phyloP scores from a whole-genome alignment of 2,329 filamentous ascomycete genomes.

The Ascochyta koolunga region DNA sequence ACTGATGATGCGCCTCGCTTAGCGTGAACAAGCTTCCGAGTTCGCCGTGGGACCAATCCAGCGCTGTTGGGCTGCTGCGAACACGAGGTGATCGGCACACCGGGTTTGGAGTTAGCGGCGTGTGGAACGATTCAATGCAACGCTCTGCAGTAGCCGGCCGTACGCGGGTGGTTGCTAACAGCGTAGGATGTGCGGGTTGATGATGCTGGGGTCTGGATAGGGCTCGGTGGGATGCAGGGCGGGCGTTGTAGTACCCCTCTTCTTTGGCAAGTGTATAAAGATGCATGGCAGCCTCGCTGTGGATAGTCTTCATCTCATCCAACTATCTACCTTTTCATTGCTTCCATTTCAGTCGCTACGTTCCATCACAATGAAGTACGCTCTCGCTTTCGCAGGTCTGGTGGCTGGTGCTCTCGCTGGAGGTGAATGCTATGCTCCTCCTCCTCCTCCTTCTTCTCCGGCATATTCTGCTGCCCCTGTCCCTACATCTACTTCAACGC shows the following conservation, averaged over 20 bases:
- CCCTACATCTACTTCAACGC: conserved; percentile 3
- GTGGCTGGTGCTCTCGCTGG: conserved; percentile 33
- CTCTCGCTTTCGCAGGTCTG: conserved; percentile 36
- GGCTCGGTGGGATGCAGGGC: conserved; percentile 1
- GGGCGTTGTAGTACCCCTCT: background rate
- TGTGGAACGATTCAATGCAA: conserved; percentile 17
- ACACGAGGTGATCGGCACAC: conserved; percentile 20
- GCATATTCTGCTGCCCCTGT: background rate
- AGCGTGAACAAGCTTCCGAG: conserved; percentile 10
- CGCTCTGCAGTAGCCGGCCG: conserved; percentile 6
- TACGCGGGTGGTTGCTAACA: background rate
- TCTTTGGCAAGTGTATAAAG: conserved; percentile 7
- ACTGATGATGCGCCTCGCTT: conserved; percentile 13
- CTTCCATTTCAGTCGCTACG: background rate
- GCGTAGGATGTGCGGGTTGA: conserved; percentile 2
- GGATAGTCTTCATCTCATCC: background rate
- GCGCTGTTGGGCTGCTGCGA: conserved; percentile 3
- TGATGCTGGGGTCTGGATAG: conserved; percentile 1
- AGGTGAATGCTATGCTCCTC: conserved; percentile 16
- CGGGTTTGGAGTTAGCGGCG: conserved; percentile 15
- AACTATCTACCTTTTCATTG: background rate
- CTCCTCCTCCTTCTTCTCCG: background rate
- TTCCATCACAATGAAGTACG: conserved; percentile 43
- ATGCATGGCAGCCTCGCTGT: conserved; percentile 5
- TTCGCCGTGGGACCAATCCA: background rate